phyloP scores from a whole-genome alignment of 495 filamentous ascomycete genomes.

The Lophiotrema nucula region DNA sequence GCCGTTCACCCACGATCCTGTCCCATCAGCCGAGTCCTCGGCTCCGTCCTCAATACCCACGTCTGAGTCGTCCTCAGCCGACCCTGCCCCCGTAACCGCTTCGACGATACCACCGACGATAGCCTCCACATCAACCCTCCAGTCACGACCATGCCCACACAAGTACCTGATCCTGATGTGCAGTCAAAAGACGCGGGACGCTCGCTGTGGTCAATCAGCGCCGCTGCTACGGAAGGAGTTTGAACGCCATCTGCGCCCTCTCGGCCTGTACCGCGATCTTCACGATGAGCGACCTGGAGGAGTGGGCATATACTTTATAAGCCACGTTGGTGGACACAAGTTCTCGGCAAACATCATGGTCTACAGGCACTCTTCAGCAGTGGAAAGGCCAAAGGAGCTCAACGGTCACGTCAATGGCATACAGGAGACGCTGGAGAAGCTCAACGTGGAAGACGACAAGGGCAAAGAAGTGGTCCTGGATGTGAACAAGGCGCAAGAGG shows the following conservation, averaged over 20 bases:
- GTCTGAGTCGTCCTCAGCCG: conserved; percentile 7
- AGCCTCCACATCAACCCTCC: conserved; percentile 51
- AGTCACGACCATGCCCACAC: conserved; percentile 72
- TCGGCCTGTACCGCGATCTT: conserved; percentile 82
- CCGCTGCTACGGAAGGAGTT: conserved; percentile 83
- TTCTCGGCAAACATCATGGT: conserved; percentile 90
- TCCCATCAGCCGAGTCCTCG: conserved; percentile 1
- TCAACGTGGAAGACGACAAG: conserved; percentile 26
- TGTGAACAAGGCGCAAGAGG: conserved; percentile 36
- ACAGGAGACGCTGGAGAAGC: conserved; percentile 16
- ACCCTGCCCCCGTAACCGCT: conserved; percentile 9
- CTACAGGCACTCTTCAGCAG: conserved; percentile 65
- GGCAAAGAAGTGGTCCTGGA: conserved; percentile 33
- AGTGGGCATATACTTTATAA: conserved; percentile 93
- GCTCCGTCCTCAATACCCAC: not conserved
- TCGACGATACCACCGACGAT: conserved; percentile 34
- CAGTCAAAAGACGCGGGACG: conserved; percentile 88
- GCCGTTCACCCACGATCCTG: conserved; percentile 51
- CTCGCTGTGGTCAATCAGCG: conserved; percentile 89
- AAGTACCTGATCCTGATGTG: conserved; percentile 86
- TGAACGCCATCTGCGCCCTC: conserved; percentile 79
- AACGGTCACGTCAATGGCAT: conserved; percentile 36
- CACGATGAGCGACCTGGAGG: conserved; percentile 85
- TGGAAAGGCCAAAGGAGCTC: conserved; percentile 48
- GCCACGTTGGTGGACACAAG: conserved; percentile 93